Percentiles rank a stretch among this genome's conserved stretches.
phyloP scores from a whole-genome alignment of 192 early-diverging fungal species.

The Borealophlyctis nickersoniae region DNA sequence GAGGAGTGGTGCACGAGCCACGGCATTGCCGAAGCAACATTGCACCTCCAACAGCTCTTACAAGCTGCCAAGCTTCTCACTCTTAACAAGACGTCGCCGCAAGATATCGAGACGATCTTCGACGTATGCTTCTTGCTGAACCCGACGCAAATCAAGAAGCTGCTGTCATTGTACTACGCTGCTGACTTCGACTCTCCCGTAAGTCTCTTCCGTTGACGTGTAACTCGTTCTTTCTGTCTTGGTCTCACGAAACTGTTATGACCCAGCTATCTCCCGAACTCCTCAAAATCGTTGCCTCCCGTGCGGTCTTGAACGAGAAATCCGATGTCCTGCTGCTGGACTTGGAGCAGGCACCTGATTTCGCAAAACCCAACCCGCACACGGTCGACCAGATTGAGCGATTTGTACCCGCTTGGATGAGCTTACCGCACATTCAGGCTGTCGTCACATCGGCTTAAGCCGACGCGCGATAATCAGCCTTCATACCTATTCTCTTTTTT shows the following conservation, averaged over 20 bases:
- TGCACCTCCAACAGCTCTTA: constrained; percentile 90
- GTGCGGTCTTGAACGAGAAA: constrained; percentile 85
- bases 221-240: constrained; percentile 3
- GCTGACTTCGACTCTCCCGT: constrained; percentile 92
- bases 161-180: constrained; percentile 91
- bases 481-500: too few relatives aligned
- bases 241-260: background rate
- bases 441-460: constrained; percentile 7
- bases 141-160: constrained; percentile 95
- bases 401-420: constrained; percentile 69
- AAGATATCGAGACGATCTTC: constrained; percentile 97
- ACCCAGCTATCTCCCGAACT: constrained; percentile 78
- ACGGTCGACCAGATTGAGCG: constrained; percentile 68
- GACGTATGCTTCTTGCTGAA: constrained; percentile 98
- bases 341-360: constrained; percentile 63
- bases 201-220: too few relatives aligned
- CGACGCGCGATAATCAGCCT: background rate
- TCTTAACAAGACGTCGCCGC: constrained; percentile 81
- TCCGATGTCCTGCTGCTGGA: constrained; percentile 87
- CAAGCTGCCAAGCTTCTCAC: constrained; percentile 97
- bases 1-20: constrained; percentile 99
- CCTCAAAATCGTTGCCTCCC: constrained; percentile 81
- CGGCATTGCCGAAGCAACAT: constrained; percentile 77
- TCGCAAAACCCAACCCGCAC: constrained; percentile 53
- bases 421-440: constrained; percentile 38